Percentiles rank a stretch among this genome's conserved stretches.
Evolutionary conservation across 345 rosid genomes (phyloP).

Genomic region (Gossypium bickii): DNA sequence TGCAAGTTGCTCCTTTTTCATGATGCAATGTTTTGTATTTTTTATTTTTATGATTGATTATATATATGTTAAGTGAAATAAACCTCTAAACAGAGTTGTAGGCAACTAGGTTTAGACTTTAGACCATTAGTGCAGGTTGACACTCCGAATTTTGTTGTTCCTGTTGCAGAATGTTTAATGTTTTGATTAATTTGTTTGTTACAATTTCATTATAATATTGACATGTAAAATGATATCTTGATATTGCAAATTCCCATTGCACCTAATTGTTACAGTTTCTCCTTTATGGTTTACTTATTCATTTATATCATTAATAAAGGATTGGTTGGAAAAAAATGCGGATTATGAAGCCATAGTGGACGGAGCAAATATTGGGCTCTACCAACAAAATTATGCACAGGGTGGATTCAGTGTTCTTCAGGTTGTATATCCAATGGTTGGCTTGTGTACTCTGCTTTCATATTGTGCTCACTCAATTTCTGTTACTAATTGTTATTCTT

Average conservation of each 20-base stretch:
- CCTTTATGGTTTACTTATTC: background rate
- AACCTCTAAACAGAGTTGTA: background rate
- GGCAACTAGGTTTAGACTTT: background rate
- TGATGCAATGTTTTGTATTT: background rate
- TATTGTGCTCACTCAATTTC: background rate
- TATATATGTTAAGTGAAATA: background rate
- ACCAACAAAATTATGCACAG: conserved; percentile 82
- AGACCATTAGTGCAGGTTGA: background rate
- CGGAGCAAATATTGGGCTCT: conserved; percentile 91
- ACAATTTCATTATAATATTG: background rate
- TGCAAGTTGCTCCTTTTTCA: background rate
- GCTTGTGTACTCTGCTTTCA: background rate
- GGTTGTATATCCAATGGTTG: conserved; percentile 3
- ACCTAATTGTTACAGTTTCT: background rate
- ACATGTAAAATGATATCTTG: background rate
- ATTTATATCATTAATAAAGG: conserved; percentile 30
- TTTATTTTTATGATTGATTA: background rate
- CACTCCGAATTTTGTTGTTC: background rate
- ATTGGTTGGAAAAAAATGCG: conserved; percentile 63
- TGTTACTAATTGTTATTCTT: conserved; percentile 13
- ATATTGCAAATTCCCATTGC: background rate
- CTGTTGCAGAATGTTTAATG: background rate
- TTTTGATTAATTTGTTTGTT: background rate
- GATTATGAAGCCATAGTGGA: conserved; percentile 71
- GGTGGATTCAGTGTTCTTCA: conserved; percentile 4